A percentile compares a stretch with the other conserved stretches of the same genome.
Evolutionary conservation across 2,329 filamentous ascomycete genomes (phyloP).

Genomic region (Verticillium nubilum): DNA sequence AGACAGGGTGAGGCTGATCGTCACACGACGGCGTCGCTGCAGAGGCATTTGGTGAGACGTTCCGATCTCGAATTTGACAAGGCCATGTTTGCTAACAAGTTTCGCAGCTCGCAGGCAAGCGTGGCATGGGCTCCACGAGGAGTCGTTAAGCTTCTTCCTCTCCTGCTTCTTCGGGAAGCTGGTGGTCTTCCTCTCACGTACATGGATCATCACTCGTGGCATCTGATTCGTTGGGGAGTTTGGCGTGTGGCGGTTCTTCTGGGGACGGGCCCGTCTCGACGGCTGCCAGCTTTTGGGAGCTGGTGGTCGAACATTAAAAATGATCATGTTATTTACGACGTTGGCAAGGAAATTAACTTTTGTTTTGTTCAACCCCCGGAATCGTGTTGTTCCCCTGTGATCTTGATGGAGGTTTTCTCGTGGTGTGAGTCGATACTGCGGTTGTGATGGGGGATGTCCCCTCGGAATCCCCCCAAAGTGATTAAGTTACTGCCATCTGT

Average conservation of each 20-base stretch:
- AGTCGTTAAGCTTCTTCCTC: conserved; percentile 46
- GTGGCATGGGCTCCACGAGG: conserved; percentile 84
- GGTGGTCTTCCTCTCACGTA: not conserved
- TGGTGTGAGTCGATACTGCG: too few relatives aligned
- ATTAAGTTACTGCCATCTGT: too few relatives aligned
- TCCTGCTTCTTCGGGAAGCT: not conserved
- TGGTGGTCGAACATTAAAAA: not conserved
- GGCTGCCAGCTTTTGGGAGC: not conserved
- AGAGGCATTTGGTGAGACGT: conserved; percentile 81
- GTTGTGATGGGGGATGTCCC: too few relatives aligned
- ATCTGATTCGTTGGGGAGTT: not conserved
- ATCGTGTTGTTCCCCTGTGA: not conserved
- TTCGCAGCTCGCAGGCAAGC: conserved; percentile 73
- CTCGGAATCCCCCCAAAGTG: too few relatives aligned
- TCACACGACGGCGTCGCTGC: conserved; percentile 73
- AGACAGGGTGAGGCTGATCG: conserved; percentile 95
- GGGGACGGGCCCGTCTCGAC: not conserved
- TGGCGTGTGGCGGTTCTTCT: not conserved
- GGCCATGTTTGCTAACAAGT: conserved; percentile 22
- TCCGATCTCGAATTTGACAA: not conserved
- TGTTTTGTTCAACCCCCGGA: not conserved
- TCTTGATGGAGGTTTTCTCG: too few relatives aligned
- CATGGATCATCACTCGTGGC: not conserved
- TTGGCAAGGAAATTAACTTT: not conserved
- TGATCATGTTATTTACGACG: not conserved